Conservation (phyloP, 2,329 filamentous ascomycete genomes). For the Raffaelea arxii region DNA sequence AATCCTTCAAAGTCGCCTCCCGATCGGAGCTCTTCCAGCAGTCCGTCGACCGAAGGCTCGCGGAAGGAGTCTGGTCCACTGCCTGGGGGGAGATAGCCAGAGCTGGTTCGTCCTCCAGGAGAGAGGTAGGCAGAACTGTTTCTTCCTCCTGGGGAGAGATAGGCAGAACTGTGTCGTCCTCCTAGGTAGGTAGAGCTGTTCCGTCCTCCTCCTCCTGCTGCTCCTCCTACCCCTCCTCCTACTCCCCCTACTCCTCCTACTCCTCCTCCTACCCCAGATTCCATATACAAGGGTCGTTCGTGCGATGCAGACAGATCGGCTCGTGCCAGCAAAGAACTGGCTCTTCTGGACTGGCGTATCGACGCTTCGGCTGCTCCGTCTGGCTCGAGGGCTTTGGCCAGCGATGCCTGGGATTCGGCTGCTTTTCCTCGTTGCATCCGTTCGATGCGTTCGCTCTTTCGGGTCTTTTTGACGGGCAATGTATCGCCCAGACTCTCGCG, state of each 20-base stretch:
- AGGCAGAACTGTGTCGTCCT: no score
- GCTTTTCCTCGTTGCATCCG: no score
- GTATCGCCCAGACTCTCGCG: conserved; percentile 68
- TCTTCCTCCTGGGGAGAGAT: no score
- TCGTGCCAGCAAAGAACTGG: conserved; percentile 84
- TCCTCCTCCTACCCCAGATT: no score
- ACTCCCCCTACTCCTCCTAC: no score
- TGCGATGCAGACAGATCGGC: conserved; percentile 80
- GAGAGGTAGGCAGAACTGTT: no score
- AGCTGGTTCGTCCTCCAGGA: no score
- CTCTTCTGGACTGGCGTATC: conserved; percentile 58
- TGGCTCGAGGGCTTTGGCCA: conserved; percentile 62
- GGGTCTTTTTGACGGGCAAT: conserved; percentile 40
- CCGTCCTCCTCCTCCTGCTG: conserved; percentile 39
- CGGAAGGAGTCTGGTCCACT: no score
- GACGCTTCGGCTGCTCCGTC: conserved; percentile 47
- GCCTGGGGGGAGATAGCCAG: no score
- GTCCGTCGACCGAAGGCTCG: conserved; percentile 58
- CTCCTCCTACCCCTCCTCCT: no score
- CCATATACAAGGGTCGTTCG: conserved; percentile 70
- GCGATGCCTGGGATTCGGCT: conserved; percentile 21
- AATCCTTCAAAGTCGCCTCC: conserved; percentile 58
- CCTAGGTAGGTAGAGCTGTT: no score
- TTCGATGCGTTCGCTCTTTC: conserved; percentile 40
- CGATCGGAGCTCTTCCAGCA: conserved; percentile 58